Base-by-base conservation (phyloP, 805 yeast genomes). In the Candida bentonensis region DNA sequence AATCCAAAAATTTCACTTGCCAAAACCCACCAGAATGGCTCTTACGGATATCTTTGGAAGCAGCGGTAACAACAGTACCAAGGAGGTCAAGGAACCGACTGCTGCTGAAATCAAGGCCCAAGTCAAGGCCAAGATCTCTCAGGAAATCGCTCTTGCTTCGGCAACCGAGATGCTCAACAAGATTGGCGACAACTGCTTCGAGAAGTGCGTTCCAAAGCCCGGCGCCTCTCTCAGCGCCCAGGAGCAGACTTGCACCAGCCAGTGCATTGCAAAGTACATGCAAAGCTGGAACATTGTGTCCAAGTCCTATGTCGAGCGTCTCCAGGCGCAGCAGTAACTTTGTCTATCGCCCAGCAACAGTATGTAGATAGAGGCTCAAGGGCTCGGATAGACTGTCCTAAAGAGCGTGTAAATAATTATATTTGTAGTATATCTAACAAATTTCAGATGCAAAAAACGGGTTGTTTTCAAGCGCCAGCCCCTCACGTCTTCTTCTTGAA, bases 81-180 rank as follows among this genome's bases (percentile, higher is more conserved):
- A 30, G 36, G 27, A 9, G 70, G 47, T 39, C 22, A 27, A 44
- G 39, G 46, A 45, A 15, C 44, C 42, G 39, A 43, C 43, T n/a
- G 22, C 13, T 21, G 23, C 36, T 53, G 69, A 73, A 49, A 53
- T 79, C 47, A 79, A 80, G 56, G 72, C 73, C 22, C 74, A 78
- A 56, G 63, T 86, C 44, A 81, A 83, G 60, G 67, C 69, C 17
- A 84, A 81, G 57, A 78, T 88, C 46, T 69, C 79, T 36, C 82
- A 78, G 60, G 96, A 88, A 58, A 68, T 88, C 49, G 95, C 95
- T 1, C 74, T 85, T n/a, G 92, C 88, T 17, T 84, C 87, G 62
- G 96, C 94, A 27, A 80, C 89, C 1, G 88, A 84, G 55, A 68
- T 88, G 44, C 94, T 87, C 25, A 82, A 79, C 64, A 81, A 84